Evolutionary conservation across 1,139 yeast genomes (phyloP), one percentile per base, ranked within the genome.

Genomic region (Nadsonia starkeyi-henricii): DNA sequence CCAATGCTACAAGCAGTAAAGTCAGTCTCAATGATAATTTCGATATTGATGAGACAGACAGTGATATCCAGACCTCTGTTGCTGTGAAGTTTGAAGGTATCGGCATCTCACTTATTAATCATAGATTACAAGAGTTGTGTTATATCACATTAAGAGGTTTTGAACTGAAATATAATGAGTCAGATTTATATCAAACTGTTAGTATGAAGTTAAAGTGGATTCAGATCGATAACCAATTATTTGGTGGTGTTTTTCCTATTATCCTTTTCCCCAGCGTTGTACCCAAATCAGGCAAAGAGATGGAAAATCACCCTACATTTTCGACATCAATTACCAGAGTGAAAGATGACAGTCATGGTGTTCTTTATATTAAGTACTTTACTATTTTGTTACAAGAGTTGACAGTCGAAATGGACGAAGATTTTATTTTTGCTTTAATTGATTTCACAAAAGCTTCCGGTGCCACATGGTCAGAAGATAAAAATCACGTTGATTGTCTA

Each of bases 401-500:
- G 75, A 81, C 96, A 0, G 67, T 91, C 48, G 97, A 91, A 59
- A 75, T 91, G 47, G 98, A 93, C 63, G 98, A 93, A 63, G 96
- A 89, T 62, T 88, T 93, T 64, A 64, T 91, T 57, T 81, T 82
- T 64, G 88, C 95, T 0, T 62, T 89, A 49, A 64, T 89, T 47
- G 96, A 89, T 48, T 88, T 88, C 59, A 71, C 73, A 61, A 70
- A 91, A 85, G 64, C 67, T 8, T 69, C 71, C 9, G 79, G 79
- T 55, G 71, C 60, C 17, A 52, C 59, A 4, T 57, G 63, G 61
- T 52, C 53, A 19, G 54, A 52, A 1, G 44, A 56, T 13, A 19
- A 21, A 45, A 58, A 47, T 53, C 49, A 51, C 26, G 51, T 52
- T 23, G 68, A 61, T 42, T 50, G 66, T 50, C 66, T 83, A 33